Percentiles rank a stretch among this genome's conserved stretches.
phyloP scores from a whole-genome alignment of 805 yeast genomes.

The Zygosaccharomyces rouxii region DNA sequence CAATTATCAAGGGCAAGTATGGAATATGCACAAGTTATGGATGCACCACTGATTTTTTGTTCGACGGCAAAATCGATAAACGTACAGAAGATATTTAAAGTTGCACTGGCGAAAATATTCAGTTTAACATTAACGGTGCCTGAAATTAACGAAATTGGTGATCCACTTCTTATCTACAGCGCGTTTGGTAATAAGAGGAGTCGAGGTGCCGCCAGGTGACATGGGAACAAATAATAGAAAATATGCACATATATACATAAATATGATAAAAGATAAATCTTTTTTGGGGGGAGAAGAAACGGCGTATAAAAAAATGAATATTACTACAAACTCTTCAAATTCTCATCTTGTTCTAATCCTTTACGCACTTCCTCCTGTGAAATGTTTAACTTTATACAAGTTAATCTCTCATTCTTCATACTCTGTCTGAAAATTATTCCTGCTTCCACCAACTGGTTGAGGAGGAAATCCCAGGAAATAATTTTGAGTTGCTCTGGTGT shows the following conservation, averaged over 20 bases:
- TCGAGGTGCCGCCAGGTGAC: slow-evolving; percentile 1
- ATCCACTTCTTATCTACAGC: slow-evolving; percentile 75
- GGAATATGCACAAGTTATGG: slow-evolving; percentile 85
- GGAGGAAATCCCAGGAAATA: slow-evolving; percentile 48
- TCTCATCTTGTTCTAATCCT: slow-evolving; percentile 55
- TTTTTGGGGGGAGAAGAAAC: not conserved
- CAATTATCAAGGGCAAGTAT: slow-evolving; percentile 80
- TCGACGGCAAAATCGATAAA: slow-evolving; percentile 91
- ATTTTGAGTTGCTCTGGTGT: slow-evolving; percentile 51
- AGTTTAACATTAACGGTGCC: slow-evolving; percentile 79
- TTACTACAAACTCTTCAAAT: slow-evolving; percentile 34
- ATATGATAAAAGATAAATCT: not conserved
- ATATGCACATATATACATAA: not conserved
- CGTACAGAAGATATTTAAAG: slow-evolving; percentile 88
- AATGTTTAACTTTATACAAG: slow-evolving; percentile 59
- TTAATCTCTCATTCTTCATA: slow-evolving; percentile 61
- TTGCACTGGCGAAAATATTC: slow-evolving; percentile 84
- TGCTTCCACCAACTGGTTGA: slow-evolving; percentile 69
- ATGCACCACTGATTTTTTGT: slow-evolving; percentile 77
- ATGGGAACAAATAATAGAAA: not conserved
- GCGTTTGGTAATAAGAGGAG: slow-evolving; percentile 23
- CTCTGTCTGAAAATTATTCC: slow-evolving; percentile 72
- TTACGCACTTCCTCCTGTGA: slow-evolving; percentile 65
- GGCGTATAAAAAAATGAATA: not conserved
- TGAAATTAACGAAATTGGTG: slow-evolving; percentile 82